Percentiles rank a stretch among this genome's conserved stretches.
These are phyloP conservation scores for Rutidosis leptorrhynchoides DNA, from an alignment of 129 eudicot species.

Conservation along the genomic window DNA sequence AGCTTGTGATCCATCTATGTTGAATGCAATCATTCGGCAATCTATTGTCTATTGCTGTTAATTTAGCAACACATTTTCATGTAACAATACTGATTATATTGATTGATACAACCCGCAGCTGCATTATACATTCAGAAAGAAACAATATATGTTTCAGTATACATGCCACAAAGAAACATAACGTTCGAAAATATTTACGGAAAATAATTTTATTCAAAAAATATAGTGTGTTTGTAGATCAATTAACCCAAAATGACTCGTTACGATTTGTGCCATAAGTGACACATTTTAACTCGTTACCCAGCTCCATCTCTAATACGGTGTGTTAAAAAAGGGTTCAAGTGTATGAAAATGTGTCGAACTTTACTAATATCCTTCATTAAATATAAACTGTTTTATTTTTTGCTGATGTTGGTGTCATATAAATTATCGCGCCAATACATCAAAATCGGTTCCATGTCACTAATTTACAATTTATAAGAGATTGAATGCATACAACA, in stretches of 20 bases:
- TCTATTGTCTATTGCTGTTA: slow-evolving; percentile 31
- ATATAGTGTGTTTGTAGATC: not conserved
- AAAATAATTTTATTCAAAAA: not conserved
- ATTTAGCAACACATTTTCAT: slow-evolving; percentile 51
- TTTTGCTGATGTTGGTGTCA: too few relatives aligned
- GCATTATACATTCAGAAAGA: not conserved
- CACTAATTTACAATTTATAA: too few relatives aligned
- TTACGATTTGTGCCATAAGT: not conserved
- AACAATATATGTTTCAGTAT: not conserved
- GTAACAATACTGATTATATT: slow-evolving; percentile 35
- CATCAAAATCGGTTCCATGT: too few relatives aligned
- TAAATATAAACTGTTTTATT: too few relatives aligned
- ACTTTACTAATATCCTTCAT: too few relatives aligned
- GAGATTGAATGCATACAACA: too few relatives aligned
- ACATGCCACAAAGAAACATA: not conserved
- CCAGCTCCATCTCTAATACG: not conserved
- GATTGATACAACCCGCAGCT: slow-evolving; percentile 45
- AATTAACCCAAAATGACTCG: not conserved
- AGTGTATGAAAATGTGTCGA: too few relatives aligned
- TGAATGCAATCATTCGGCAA: too few relatives aligned
- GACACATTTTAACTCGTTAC: not conserved
- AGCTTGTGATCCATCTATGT: too few relatives aligned
- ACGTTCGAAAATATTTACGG: too few relatives aligned
- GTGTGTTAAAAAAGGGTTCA: too few relatives aligned
- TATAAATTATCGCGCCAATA: too few relatives aligned